Evolutionary conservation across 257 asterid species (phyloP).

Genomic region (Ajuga chamaepitys): DNA sequence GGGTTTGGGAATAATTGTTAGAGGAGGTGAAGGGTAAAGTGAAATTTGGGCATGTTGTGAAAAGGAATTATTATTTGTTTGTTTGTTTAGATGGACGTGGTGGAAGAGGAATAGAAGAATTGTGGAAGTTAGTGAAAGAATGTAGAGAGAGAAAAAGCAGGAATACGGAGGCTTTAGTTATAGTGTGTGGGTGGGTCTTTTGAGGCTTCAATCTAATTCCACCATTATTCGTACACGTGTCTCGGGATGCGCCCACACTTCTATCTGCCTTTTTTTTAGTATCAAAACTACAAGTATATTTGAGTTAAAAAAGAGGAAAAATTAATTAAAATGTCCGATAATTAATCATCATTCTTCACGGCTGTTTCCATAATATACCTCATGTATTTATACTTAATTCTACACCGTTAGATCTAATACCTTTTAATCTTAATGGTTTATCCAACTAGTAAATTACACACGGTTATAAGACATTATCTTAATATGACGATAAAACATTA

Average conservation of each 20-base stretch:
- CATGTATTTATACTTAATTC: too few relatives aligned
- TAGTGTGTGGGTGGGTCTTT: slow-evolving; percentile 12
- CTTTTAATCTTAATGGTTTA: too few relatives aligned
- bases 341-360: too few relatives aligned
- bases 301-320: too few relatives aligned
- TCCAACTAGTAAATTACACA: too few relatives aligned
- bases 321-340: too few relatives aligned
- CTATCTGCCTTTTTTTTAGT: neutral
- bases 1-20: slow-evolving; percentile 5
- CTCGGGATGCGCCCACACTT: neutral
- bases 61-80: slow-evolving; percentile 15
- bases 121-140: slow-evolving; percentile 20
- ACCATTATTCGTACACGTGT: slow-evolving; percentile 24
- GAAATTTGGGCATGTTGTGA: slow-evolving; percentile 32
- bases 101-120: neutral
- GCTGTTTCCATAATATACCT: too few relatives aligned
- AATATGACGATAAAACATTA: too few relatives aligned
- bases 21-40: slow-evolving; percentile 18
- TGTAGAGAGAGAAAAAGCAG: neutral
- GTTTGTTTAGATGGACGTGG: neutral
- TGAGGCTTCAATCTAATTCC: slow-evolving; percentile 13
- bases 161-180: neutral
- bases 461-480: too few relatives aligned
- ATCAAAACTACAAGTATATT: too few relatives aligned
- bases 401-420: too few relatives aligned